These are phyloP conservation scores for Quercus lobata DNA, from an alignment of 331 rosid species.

Conservation along the genomic window DNA sequence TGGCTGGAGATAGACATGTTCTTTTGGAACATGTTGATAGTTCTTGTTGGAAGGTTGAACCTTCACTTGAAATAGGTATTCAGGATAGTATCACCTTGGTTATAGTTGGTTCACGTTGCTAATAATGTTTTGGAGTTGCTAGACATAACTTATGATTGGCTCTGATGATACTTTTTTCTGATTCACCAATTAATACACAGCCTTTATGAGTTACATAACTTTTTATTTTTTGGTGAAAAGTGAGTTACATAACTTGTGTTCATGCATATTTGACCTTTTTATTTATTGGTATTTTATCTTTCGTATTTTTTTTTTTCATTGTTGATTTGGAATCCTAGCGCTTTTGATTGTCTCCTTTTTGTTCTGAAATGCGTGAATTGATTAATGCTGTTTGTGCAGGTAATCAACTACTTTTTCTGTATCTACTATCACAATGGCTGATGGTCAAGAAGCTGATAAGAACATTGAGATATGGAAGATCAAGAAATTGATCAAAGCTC, in stretches of 20 bases:
- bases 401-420: background rate
- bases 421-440: background rate
- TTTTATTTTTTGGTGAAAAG: background rate
- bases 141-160: background rate
- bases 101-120: background rate
- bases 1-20: background rate
- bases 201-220: background rate
- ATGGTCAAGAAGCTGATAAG: slow-evolving; percentile 68
- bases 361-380: background rate
- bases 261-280: background rate
- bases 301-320: background rate
- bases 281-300: background rate
- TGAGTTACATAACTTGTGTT: background rate
- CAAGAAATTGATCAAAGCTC: slow-evolving; percentile 71
- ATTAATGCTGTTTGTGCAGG: background rate
- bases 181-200: too few species aligned
- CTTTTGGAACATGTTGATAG: background rate
- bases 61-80: background rate
- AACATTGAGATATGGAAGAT: slow-evolving; percentile 81
- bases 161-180: background rate
- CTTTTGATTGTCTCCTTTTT: background rate
- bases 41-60: background rate
- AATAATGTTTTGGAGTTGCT: background rate
- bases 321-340: background rate
- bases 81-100: background rate